Percentiles rank a stretch among this genome's conserved stretches.
Conservation (phyloP, 1,139 yeast genomes). For the Protomyces gravidus region DNA sequence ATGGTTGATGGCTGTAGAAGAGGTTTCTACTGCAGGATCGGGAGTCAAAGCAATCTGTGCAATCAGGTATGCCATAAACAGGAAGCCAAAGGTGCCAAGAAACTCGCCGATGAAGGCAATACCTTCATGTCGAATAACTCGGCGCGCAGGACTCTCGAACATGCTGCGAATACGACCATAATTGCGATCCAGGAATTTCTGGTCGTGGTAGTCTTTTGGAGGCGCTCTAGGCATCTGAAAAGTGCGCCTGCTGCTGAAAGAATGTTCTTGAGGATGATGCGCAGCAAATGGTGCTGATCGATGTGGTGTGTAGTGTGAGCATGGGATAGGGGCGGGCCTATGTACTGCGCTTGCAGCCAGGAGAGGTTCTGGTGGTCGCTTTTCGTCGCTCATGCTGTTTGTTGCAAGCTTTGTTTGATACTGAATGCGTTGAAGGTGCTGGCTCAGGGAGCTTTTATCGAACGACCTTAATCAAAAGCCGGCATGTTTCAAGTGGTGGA, state of each 20-base stretch:
- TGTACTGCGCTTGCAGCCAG: background rate
- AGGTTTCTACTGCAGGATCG: background rate
- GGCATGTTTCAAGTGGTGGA: background rate
- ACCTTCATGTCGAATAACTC: conserved; percentile 18
- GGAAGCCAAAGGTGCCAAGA: conserved; percentile 78
- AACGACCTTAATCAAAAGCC: background rate
- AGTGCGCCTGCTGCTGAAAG: background rate
- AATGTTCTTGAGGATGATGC: background rate
- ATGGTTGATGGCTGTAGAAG: conserved; percentile 3
- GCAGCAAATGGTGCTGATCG: background rate
- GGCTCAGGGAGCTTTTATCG: background rate
- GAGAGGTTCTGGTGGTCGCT: background rate
- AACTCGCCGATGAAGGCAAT: conserved; percentile 64
- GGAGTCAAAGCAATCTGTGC: conserved; percentile 53
- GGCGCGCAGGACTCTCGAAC: conserved; percentile 16
- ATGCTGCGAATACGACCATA: conserved; percentile 24
- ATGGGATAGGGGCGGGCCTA: background rate
- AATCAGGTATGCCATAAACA: conserved; percentile 62
- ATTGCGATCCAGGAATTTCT: conserved; percentile 20
- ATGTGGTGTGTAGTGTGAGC: background rate
- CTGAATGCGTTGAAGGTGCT: background rate
- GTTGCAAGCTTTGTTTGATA: background rate
- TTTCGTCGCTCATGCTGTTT: background rate
- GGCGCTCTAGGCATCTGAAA: background rate
- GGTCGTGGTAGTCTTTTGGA: conserved; percentile 20